Percentiles rank a stretch among this genome's conserved stretches.
phyloP scores from a whole-genome alignment of 2,329 filamentous ascomycete species.

The Fusarium dimerum region DNA sequence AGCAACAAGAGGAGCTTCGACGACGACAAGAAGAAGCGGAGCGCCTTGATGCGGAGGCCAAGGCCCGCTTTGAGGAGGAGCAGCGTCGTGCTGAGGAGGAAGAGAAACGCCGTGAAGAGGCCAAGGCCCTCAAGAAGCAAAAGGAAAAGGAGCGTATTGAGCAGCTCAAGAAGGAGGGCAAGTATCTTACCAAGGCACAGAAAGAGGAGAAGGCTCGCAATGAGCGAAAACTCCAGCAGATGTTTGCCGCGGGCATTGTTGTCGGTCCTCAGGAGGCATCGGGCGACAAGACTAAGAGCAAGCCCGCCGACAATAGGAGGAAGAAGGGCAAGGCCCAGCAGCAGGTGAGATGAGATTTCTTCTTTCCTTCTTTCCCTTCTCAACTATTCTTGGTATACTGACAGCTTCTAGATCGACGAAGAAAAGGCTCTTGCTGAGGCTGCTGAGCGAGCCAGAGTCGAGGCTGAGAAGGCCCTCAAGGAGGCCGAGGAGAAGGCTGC shows the following conservation, averaged over 20 bases:
- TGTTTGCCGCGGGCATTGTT: slow-evolving; percentile 76
- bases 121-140: slow-evolving; percentile 77
- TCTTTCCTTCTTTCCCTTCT: not conserved
- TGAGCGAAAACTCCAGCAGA: slow-evolving; percentile 80
- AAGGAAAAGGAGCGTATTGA: slow-evolving; percentile 85
- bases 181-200: slow-evolving; percentile 83
- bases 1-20: slow-evolving; percentile 78
- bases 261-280: slow-evolving; percentile 62
- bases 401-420: slow-evolving; percentile 61
- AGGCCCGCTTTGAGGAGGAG: slow-evolving; percentile 64
- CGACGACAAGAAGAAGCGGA: slow-evolving; percentile 67
- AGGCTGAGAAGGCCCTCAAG: slow-evolving; percentile 68
- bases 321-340: slow-evolving; percentile 63
- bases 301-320: slow-evolving; percentile 77
- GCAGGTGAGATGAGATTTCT: slow-evolving; percentile 52
- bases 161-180: slow-evolving; percentile 84
- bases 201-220: slow-evolving; percentile 79
- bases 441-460: slow-evolving; percentile 66
- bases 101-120: slow-evolving; percentile 68
- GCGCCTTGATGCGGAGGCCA: slow-evolving; percentile 62
- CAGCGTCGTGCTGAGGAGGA: slow-evolving; percentile 69
- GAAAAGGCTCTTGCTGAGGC: slow-evolving; percentile 78
- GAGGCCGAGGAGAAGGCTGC: slow-evolving; percentile 63
- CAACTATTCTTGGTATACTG: slow-evolving; percentile 4
- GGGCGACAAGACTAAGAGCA: slow-evolving; percentile 68